Evolutionary conservation across 2,329 filamentous ascomycete genomes (phyloP).

Genomic region (Fusarium hainanense): DNA sequence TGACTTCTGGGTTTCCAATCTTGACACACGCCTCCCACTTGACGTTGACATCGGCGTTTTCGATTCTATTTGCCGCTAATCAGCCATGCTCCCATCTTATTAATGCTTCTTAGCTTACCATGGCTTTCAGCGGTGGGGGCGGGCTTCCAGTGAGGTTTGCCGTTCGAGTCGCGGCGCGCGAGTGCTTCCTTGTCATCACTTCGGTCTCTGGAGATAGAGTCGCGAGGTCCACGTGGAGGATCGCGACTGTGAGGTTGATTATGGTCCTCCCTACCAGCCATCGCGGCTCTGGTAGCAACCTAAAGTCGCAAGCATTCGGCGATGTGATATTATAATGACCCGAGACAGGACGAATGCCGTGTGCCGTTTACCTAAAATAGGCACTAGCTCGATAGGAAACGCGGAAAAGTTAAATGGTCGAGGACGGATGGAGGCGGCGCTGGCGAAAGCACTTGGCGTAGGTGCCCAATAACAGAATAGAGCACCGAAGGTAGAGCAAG

Average conservation of each 20-base stretch:
- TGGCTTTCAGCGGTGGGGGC: conserved; percentile 14
- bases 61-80: conserved; percentile 9
- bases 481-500: not conserved
- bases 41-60: not conserved
- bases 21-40: not conserved
- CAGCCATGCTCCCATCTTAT: not conserved
- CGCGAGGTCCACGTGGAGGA: conserved; percentile 14
- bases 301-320: conserved; percentile 30
- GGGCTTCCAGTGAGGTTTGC: conserved; percentile 5
- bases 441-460: not conserved
- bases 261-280: conserved; percentile 38
- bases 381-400: not conserved
- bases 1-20: conserved; percentile 7
- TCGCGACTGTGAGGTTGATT: conserved; percentile 7
- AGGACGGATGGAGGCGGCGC: not conserved
- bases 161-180: not conserved
- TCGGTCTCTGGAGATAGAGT: conserved; percentile 2
- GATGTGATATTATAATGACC: not conserved
- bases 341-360: conserved; percentile 3
- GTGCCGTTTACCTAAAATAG: not conserved
- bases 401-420: not conserved
- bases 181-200: conserved; percentile 6
- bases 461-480: not conserved
- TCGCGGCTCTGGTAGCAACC: conserved; percentile 30
- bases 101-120: conserved; percentile 19